Conservation (phyloP, 257 asterid species). For the Solanum gracilifrons region DNA sequence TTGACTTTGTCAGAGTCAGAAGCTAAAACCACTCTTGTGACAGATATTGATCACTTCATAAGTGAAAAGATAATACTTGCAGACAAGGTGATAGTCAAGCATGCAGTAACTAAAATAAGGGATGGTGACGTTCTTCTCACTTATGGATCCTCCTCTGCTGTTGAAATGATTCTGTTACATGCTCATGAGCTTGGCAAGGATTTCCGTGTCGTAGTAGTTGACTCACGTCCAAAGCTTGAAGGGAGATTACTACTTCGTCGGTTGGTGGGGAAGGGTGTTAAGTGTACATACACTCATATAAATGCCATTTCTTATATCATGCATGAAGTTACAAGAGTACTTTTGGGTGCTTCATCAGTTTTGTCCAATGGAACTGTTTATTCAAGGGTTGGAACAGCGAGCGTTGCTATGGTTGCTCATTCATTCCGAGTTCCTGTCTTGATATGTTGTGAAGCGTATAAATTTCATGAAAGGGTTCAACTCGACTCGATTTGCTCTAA, state of each 20-base stretch:
- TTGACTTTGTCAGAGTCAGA: conserved; percentile 62
- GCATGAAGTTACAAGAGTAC: conserved; percentile 72
- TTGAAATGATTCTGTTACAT: conserved; percentile 63
- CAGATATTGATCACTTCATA: conserved; percentile 55
- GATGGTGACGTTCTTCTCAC: conserved; percentile 92
- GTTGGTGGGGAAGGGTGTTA: conserved; percentile 69
- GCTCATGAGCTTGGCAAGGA: conserved; percentile 81
- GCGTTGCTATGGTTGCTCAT: conserved; percentile 93
- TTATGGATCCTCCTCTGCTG: conserved; percentile 68
- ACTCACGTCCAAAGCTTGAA: conserved; percentile 88
- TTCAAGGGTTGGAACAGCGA: conserved; percentile 90
- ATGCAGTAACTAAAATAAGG: conserved; percentile 73
- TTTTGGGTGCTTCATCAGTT: conserved; percentile 83
- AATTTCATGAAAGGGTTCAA: conserved; percentile 88
- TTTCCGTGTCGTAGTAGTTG: conserved; percentile 74
- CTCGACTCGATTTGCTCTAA: conserved; percentile 90
- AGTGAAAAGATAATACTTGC: conserved; percentile 68
- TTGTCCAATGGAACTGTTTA: conserved; percentile 82
- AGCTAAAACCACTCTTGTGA: conserved; percentile 56
- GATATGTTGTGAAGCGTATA: conserved; percentile 87
- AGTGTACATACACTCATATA: conserved; percentile 71
- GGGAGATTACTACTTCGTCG: conserved; percentile 72
- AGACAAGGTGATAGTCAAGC: conserved; percentile 72
- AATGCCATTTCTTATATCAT: conserved; percentile 79
- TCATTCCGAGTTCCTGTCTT: conserved; percentile 70